Conservation (phyloP, 2,329 filamentous ascomycete species). For the Beauveria medogensis region DNA sequence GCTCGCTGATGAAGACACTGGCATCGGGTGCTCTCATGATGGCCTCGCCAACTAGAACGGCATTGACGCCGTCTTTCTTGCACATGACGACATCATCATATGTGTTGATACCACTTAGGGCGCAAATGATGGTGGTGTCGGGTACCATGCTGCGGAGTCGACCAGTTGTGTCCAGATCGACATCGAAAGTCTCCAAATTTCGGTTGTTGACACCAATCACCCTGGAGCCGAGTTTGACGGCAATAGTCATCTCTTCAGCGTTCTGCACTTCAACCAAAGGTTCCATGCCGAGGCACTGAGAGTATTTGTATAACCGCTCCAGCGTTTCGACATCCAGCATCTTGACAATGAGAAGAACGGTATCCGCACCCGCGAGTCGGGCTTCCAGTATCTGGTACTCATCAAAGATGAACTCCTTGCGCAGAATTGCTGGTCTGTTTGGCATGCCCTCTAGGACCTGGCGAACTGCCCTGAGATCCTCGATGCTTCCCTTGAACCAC, state of each 20-base stretch:
- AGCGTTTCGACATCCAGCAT: constrained; percentile 78
- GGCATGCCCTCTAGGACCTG: constrained; percentile 86
- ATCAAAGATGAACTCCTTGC: constrained; percentile 97
- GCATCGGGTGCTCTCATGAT: constrained; percentile 88
- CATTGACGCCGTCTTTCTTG: constrained; percentile 81
- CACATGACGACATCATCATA: constrained; percentile 84
- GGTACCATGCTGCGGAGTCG: constrained; percentile 82
- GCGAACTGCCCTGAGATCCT: constrained; percentile 80
- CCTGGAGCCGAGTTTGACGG: constrained; percentile 76
- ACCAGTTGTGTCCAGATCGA: constrained; percentile 87
- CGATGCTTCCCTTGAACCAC: constrained; percentile 98
- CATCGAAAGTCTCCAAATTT: constrained; percentile 92
- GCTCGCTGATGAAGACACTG: constrained; percentile 69
- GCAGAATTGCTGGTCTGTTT: constrained; percentile 81
- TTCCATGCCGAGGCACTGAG: constrained; percentile 87
- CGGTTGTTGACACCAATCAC: constrained; percentile 98
- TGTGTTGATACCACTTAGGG: constrained; percentile 86
- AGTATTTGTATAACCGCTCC: constrained; percentile 78
- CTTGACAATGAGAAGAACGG: constrained; percentile 92
- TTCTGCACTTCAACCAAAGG: constrained; percentile 96
- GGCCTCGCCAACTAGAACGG: constrained; percentile 88
- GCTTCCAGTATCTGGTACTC: constrained; percentile 98
- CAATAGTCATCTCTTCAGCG: constrained; percentile 82
- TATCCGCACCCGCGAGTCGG: constrained; percentile 85
- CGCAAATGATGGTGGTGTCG: constrained; percentile 79